Conservation (phyloP, 2,329 filamentous ascomycete genomes). For the Neofusicoccum parvum region DNA sequence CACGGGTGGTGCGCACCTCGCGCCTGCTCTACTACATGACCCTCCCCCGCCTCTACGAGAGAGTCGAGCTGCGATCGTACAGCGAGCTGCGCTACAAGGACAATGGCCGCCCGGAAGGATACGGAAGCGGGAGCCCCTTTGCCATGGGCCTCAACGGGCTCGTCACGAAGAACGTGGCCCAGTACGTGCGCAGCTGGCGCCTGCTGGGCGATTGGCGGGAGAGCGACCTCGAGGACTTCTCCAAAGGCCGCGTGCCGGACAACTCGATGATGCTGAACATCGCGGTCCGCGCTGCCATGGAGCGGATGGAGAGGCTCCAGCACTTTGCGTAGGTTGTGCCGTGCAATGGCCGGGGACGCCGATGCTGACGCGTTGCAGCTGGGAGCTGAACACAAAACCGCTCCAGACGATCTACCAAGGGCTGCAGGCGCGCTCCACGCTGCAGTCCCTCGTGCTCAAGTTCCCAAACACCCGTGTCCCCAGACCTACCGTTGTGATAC, state of each 20-base stretch:
- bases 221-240: conserved; percentile 59
- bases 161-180: conserved; percentile 57
- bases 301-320: conserved; percentile 59
- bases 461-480: conserved; percentile 60
- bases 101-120: conserved; percentile 60
- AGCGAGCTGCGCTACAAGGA: conserved; percentile 58
- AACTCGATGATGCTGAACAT: conserved; percentile 66
- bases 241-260: conserved; percentile 63
- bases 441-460: conserved; percentile 57
- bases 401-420: conserved; percentile 61
- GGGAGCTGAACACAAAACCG: conserved; percentile 64
- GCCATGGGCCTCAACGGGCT: conserved; percentile 64
- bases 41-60: conserved; percentile 61
- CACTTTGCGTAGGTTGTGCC: conserved; percentile 51
- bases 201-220: conserved; percentile 62
- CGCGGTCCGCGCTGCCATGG: conserved; percentile 59
- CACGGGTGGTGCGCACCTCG: conserved; percentile 61
- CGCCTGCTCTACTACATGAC: conserved; percentile 67
- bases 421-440: conserved; percentile 50
- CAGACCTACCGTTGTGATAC: conserved; percentile 58
- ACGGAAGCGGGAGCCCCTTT: conserved; percentile 65
- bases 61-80: conserved; percentile 60
- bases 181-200: conserved; percentile 55
- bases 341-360: conserved; percentile 23
- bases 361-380: conserved; percentile 42